Evolutionary conservation across 2,329 filamentous ascomycete species (phyloP).

Genomic region (Polychaeton citri): DNA sequence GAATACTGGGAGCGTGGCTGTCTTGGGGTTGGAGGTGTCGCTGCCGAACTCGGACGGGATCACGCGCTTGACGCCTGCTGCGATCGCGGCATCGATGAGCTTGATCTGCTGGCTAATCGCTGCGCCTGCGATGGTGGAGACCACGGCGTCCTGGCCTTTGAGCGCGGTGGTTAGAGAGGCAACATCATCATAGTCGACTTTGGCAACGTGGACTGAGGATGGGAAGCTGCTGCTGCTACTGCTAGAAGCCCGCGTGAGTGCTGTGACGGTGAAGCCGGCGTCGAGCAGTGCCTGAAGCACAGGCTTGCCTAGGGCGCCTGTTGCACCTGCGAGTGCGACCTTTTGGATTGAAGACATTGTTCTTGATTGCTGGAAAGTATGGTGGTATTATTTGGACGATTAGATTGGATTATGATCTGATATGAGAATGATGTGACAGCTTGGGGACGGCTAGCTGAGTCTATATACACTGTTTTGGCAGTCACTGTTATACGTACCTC

Average conservation of each 20-base stretch:
- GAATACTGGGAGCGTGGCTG: constrained; percentile 23
- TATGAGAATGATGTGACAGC: too few relatives aligned
- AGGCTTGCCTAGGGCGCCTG: constrained; percentile 29
- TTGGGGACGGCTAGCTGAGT: too few relatives aligned
- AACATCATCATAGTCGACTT: constrained; percentile 20
- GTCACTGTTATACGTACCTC: too few relatives aligned
- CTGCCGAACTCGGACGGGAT: constrained; percentile 30
- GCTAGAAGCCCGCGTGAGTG: constrained; percentile 19
- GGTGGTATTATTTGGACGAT: too few relatives aligned
- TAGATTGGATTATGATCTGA: too few relatives aligned
- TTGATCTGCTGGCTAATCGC: constrained; percentile 14
- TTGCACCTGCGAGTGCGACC: constrained; percentile 21
- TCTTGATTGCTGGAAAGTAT: too few relatives aligned
- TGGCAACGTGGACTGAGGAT: constrained; percentile 15
- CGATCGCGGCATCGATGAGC: constrained; percentile 27
- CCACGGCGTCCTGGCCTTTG: constrained; percentile 23
- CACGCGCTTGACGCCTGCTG: constrained; percentile 26
- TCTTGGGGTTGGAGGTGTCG: constrained; percentile 22
- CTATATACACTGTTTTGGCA: too few relatives aligned
- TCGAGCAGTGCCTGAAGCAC: constrained; percentile 29
- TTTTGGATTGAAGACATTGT: constrained; percentile 8
- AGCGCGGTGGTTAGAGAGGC: constrained; percentile 20
- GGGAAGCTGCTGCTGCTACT: constrained; percentile 8
- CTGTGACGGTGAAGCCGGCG: constrained; percentile 21
- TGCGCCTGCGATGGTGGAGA: constrained; percentile 21